Percentiles rank a stretch among this genome's conserved stretches.
phyloP scores from a whole-genome alignment of 345 rosid species.

The Bruguiera sexangula region DNA sequence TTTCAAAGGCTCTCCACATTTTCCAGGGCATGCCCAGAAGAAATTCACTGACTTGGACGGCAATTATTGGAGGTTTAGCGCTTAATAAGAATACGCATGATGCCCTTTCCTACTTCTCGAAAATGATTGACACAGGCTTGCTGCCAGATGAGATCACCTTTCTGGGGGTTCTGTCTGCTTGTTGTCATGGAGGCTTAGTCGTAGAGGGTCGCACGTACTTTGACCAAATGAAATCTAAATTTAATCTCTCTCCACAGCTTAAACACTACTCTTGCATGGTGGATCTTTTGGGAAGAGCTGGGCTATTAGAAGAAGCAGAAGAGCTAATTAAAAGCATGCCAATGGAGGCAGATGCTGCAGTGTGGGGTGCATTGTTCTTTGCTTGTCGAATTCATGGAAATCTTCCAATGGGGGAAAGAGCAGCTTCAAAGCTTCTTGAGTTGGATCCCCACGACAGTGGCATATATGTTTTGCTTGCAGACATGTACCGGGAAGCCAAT shows the following conservation, averaged over 20 bases:
- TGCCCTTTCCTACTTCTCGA: constrained; percentile 60
- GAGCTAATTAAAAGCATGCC: constrained; percentile 66
- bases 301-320: constrained; percentile 71
- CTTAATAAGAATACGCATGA: constrained; percentile 61
- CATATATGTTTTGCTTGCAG: constrained; percentile 68
- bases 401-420: constrained; percentile 62
- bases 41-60: constrained; percentile 77
- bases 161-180: constrained; percentile 74
- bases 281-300: constrained; percentile 83
- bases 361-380: constrained; percentile 83
- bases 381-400: constrained; percentile 71
- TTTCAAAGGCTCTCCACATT: constrained; percentile 59
- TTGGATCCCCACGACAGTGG: constrained; percentile 79
- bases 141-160: constrained; percentile 81
- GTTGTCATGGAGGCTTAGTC: constrained; percentile 87
- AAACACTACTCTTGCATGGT: constrained; percentile 93
- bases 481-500: constrained; percentile 69
- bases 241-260: constrained; percentile 46
- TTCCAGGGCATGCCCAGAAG: constrained; percentile 57
- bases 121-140: constrained; percentile 62
- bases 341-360: constrained; percentile 63
- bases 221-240: constrained; percentile 59
- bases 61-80: constrained; percentile 72
- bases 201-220: constrained; percentile 65
- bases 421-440: constrained; percentile 69